Percentiles rank a stretch among this genome's conserved stretches.
Conservation (phyloP, 2,329 filamentous ascomycete species). For the Pleurostoma richardsiae region DNA sequence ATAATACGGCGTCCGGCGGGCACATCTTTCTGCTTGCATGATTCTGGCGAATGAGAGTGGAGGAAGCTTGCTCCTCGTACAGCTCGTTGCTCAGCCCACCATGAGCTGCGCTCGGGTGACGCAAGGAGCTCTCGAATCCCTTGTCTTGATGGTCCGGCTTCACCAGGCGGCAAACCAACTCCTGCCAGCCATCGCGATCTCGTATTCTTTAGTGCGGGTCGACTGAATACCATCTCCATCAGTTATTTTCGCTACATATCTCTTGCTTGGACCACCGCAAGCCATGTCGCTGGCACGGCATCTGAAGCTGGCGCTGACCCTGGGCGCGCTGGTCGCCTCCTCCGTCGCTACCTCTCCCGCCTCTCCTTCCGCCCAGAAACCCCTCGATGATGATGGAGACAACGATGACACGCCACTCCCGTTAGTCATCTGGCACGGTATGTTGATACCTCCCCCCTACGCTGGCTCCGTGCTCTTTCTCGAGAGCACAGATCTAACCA, state of each 20-base stretch:
- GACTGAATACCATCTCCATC: neutral
- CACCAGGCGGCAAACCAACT: too few species aligned
- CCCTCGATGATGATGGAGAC: conserved; percentile 22
- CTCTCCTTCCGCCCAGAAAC: conserved; percentile 12
- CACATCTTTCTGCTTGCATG: too few species aligned
- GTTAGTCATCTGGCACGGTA: conserved; percentile 87
- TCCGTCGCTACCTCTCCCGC: conserved; percentile 22
- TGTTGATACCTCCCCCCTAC: conserved; percentile 33
- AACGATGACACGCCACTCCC: conserved; percentile 68
- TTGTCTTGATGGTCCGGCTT: too few species aligned
- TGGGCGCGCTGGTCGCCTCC: conserved; percentile 24
- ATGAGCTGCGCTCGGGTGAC: too few species aligned
- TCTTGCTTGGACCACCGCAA: neutral
- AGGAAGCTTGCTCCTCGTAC: too few species aligned
- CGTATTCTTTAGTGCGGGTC: too few species aligned
- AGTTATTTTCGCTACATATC: conserved; percentile 1
- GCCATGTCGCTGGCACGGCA: conserved; percentile 19
- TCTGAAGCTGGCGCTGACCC: conserved; percentile 18
- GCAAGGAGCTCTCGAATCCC: too few species aligned
- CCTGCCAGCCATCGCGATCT: too few species aligned
- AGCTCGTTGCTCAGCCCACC: too few species aligned
- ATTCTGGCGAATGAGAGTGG: too few species aligned
- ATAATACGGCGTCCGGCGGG: too few species aligned
- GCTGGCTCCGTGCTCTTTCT: conserved; percentile 16
- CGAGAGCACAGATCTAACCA: neutral